These are phyloP conservation scores for Trichoderma virens DNA, from an alignment of 495 filamentous ascomycete genomes.

Conservation along the genomic window DNA sequence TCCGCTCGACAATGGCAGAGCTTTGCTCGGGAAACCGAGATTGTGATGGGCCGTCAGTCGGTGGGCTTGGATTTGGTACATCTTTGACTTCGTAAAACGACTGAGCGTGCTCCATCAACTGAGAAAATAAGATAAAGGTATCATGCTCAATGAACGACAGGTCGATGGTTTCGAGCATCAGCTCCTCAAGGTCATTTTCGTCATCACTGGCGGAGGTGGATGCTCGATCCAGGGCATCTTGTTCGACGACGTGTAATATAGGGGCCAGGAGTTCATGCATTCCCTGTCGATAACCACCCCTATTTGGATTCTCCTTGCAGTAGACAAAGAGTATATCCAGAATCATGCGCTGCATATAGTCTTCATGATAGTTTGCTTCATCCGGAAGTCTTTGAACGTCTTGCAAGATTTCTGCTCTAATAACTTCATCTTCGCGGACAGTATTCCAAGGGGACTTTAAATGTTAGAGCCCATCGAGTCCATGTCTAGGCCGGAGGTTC, in stretches of 20 bases:
- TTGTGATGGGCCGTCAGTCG: background rate
- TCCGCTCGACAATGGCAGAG: conserved; percentile 78
- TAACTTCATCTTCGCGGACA: conserved; percentile 71
- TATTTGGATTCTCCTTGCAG: conserved; percentile 81
- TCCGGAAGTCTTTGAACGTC: conserved; percentile 94
- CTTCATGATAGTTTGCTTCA: conserved; percentile 78
- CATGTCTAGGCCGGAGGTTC: background rate
- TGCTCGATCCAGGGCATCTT: conserved; percentile 58
- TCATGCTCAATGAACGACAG: conserved; percentile 76
- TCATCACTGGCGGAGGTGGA: conserved; percentile 11
- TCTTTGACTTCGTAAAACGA: conserved; percentile 71
- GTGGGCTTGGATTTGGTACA: conserved; percentile 18
- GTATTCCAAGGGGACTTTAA: conserved; percentile 82
- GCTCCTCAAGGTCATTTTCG: conserved; percentile 24
- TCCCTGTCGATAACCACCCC: conserved; percentile 84
- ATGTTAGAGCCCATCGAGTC: background rate
- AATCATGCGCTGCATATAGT: conserved; percentile 70
- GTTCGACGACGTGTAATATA: conserved; percentile 77
- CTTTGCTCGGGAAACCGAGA: conserved; percentile 31
- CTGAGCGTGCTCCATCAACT: conserved; percentile 79
- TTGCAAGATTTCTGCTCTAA: conserved; percentile 86
- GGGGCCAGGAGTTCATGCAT: conserved; percentile 96
- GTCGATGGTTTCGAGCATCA: conserved; percentile 62
- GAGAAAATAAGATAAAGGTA: conserved; percentile 75
- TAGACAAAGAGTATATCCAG: conserved; percentile 88